Conservation (phyloP, 495 filamentous ascomycete genomes). For the Hypomontagnella monticulosa region DNA sequence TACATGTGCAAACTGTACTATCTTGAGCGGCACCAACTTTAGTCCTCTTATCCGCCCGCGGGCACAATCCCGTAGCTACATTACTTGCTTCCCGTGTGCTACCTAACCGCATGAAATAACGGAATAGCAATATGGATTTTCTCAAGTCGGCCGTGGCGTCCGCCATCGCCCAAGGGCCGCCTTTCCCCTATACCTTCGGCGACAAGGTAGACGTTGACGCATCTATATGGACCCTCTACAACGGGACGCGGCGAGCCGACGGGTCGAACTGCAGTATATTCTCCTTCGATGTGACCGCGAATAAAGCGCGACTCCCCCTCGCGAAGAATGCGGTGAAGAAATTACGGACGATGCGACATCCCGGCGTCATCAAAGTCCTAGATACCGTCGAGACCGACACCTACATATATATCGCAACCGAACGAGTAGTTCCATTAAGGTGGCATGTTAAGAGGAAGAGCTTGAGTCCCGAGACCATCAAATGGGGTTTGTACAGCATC, state of each 20-base stretch:
- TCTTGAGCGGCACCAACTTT: too few relatives aligned
- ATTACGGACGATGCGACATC: constrained; percentile 88
- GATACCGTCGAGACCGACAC: constrained; percentile 96
- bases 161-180: constrained; percentile 92
- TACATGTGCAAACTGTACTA: too few relatives aligned
- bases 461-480: constrained; percentile 85
- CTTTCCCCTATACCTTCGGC: constrained; percentile 90
- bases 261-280: constrained; percentile 94
- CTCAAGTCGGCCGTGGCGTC: constrained; percentile 97
- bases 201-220: constrained; percentile 88
- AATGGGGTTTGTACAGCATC: constrained; percentile 91
- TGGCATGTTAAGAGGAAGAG: constrained; percentile 89
- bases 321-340: constrained; percentile 94
- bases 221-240: constrained; percentile 91
- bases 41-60: neutral
- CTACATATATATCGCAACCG: constrained; percentile 94
- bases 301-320: constrained; percentile 81
- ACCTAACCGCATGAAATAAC: constrained; percentile 33
- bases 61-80: neutral
- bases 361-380: constrained; percentile 89
- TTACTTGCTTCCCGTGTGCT: neutral
- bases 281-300: constrained; percentile 84
- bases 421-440: constrained; percentile 81
- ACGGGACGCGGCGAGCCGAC: constrained; percentile 92
- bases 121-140: constrained; percentile 78